Evolutionary conservation across 1,139 yeast genomes (phyloP).

Genomic region (Trichomonascaceae sp.): DNA sequence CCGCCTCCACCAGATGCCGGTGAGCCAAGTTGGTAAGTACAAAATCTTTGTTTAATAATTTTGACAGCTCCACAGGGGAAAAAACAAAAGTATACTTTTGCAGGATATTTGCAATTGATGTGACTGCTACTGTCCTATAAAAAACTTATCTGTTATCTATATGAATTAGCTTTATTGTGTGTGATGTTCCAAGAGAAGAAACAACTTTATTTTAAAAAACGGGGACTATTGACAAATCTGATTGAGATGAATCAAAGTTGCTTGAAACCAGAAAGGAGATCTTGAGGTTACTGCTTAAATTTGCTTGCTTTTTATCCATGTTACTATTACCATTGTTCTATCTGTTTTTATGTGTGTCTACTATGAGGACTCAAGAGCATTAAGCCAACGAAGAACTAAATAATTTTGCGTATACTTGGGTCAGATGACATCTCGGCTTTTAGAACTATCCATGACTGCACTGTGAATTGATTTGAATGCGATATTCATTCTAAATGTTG

Average conservation of each 20-base stretch:
- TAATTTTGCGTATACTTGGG: background rate
- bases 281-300: background rate
- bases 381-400: background rate
- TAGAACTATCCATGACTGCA: background rate
- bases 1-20: conserved; percentile 12
- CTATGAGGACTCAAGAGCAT: background rate
- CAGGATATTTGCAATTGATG: background rate
- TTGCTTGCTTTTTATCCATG: background rate
- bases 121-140: background rate
- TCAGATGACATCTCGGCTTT: background rate
- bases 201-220: background rate
- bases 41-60: background rate
- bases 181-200: background rate
- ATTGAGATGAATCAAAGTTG: background rate
- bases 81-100: background rate
- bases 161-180: background rate
- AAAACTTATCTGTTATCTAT: background rate
- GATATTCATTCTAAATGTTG: too few relatives aligned
- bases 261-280: background rate
- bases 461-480: background rate
- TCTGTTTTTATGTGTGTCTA: background rate
- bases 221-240: background rate
- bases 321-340: background rate
- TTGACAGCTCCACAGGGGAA: background rate
- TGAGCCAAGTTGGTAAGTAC: conserved; percentile 7